These are phyloP conservation scores for Yamadazyma kitorensis DNA, from an alignment of 805 yeast species.

Conservation along the genomic window DNA sequence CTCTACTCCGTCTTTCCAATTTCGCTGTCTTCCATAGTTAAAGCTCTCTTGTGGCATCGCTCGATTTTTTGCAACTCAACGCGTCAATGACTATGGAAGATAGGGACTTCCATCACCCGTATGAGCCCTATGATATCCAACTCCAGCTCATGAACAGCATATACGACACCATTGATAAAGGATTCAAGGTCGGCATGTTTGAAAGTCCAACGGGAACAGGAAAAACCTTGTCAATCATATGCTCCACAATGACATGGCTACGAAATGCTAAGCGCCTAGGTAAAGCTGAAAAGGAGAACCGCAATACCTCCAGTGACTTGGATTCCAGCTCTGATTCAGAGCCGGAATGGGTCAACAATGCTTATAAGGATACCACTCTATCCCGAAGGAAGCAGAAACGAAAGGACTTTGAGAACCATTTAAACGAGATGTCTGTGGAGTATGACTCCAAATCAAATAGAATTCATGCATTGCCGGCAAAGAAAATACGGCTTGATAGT, in stretches of 20 bases:
- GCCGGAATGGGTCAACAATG: slow-evolving; percentile 65
- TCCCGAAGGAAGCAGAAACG: slow-evolving; percentile 24
- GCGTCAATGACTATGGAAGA: neutral
- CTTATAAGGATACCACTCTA: slow-evolving; percentile 29
- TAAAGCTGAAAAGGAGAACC: slow-evolving; percentile 5
- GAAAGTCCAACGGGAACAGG: slow-evolving; percentile 97
- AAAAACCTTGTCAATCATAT: slow-evolving; percentile 81
- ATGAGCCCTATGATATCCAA: slow-evolving; percentile 76
- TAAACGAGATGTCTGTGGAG: slow-evolving; percentile 31
- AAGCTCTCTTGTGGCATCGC: too few species aligned
- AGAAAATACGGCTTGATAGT: slow-evolving; percentile 10
- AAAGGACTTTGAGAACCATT: slow-evolving; percentile 39
- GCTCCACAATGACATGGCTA: slow-evolving; percentile 83
- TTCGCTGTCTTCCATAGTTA: too few species aligned
- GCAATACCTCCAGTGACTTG: neutral
- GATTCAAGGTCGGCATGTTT: slow-evolving; percentile 70
- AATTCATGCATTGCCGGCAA: slow-evolving; percentile 13
- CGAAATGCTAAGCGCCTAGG: slow-evolving; percentile 53
- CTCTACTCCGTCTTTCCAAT: too few species aligned
- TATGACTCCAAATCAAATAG: slow-evolving; percentile 14
- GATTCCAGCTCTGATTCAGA: slow-evolving; percentile 46
- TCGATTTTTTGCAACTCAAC: too few species aligned
- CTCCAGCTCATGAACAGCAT: slow-evolving; percentile 69
- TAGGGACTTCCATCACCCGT: slow-evolving; percentile 57
- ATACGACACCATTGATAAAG: slow-evolving; percentile 54